Base-by-base conservation (phyloP, 208 protist genomes). In the Leishmania tropica region DNA sequence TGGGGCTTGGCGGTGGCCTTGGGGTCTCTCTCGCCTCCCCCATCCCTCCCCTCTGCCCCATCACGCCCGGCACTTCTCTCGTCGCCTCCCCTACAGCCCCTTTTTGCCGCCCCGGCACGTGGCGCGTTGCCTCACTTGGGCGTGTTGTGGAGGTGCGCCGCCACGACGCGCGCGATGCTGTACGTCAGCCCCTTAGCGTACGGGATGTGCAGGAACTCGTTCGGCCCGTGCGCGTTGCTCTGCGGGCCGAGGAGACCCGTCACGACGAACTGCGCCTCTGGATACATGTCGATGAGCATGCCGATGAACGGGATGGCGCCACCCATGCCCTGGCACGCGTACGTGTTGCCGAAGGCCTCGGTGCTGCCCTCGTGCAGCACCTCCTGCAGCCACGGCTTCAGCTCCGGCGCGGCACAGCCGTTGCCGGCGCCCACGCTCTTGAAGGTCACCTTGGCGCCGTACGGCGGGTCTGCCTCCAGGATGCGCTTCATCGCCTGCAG, bases 251-350 rank as follows among this genome's bases (percentile, higher is more conserved):
- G 85, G 1, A 99, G 81, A 76, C 98, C 98, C 0, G 98, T 98
- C 37, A 99, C 94, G 7, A 98, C 76, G 79, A 99, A 99, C 90
- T 99, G 95, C 37, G 98, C 96, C 35, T 91, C 67, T n/a, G 97
- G 97, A 91, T 96, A 99, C 58, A 78, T 88, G 15, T 96, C 65
- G 65, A 95, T 81, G 0, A 99, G 92, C 90, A 98, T 97, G 40
- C 88, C 93, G 79, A 99, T 99, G 74, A 99, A 98, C 19, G 98
- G 98, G 76, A 99, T 99, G 28, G 92, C 88, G 3, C 96, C 95
- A 76, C 97, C 97, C 84, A 99, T 89, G 62, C 95, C 94, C 75
- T 97, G 86, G 31, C 75, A 88, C 6, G 85, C 90, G 40, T 89
- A 91, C 37, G 84, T 58, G 65, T 98, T 96, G 71, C 90, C 91